Conservation (phyloP, 2,329 filamentous ascomycete species). For the Mollisia scopiformis region DNA sequence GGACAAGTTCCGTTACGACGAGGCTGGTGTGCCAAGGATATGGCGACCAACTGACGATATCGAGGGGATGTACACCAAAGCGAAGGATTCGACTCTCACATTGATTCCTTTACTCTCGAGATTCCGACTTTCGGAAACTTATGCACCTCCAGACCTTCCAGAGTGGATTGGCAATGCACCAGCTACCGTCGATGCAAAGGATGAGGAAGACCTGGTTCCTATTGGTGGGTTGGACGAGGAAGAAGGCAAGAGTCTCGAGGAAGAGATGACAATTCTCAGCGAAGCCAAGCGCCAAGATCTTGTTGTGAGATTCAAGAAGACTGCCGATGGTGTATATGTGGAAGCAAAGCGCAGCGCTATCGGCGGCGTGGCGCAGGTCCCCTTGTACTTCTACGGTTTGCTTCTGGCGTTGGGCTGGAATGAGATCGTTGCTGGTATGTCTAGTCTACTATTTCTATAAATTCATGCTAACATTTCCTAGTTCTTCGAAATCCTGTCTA, state of each 20-base stretch:
- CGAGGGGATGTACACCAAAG: conserved; percentile 90
- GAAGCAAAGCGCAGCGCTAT: conserved; percentile 97
- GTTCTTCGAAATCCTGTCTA: conserved; percentile 93
- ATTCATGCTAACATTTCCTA: conserved; percentile 40
- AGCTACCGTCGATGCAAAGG: conserved; percentile 71
- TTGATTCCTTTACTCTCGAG: conserved; percentile 87
- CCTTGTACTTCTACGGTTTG: conserved; percentile 90
- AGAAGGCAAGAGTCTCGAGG: conserved; percentile 90
- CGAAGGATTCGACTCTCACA: conserved; percentile 87
- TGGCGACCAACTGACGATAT: conserved; percentile 98
- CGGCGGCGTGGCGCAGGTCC: conserved; percentile 91
- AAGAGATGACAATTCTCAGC: conserved; percentile 93
- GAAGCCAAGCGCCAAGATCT: conserved; percentile 91
- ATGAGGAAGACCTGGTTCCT: conserved; percentile 86
- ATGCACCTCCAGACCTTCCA: conserved; percentile 78
- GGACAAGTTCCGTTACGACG: conserved; percentile 98
- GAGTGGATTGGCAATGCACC: conserved; percentile 83
- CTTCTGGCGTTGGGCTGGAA: conserved; percentile 97
- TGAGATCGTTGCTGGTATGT: conserved; percentile 89
- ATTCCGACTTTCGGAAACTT: conserved; percentile 78
- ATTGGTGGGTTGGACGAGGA: conserved; percentile 96
- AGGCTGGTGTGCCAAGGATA: conserved; percentile 90
- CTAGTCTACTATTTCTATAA: conserved; percentile 3
- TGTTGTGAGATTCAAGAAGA: conserved; percentile 96
- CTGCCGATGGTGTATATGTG: conserved; percentile 94